Base-by-base conservation (phyloP, 768 basidiomycete genomes). In the Suillus subluteus region DNA sequence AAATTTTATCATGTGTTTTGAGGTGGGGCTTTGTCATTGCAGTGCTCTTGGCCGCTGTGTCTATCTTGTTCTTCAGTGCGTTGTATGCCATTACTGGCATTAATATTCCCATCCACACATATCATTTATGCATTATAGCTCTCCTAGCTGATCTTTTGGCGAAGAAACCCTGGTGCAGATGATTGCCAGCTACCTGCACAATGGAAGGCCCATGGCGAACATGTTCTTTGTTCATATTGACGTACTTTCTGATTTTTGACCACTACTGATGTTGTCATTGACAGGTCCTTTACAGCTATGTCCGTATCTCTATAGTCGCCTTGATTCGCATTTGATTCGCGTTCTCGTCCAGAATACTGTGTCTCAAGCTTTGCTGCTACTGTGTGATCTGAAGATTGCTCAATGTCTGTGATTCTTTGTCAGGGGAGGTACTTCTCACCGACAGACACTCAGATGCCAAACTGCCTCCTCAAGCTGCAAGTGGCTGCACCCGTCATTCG, bases 401-500 rank as follows among this genome's bases (percentile, higher is more conserved):
- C 76, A 73, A 67, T 74, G 73, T 72, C 66, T 4, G 65, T 2
- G 26, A 43, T 8, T 11, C 43, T 18, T 59, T 56, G 11, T 3
- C 4, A 2, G 23, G 9, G n/a, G 38, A 58, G 15, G 4, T 50
- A 3, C n/a, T 5, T 41, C 74, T 72, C 80, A 78, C 41, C 82
- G 82, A 72, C 79, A 83, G 70, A 82, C 8, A 69, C 52, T 0
- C 23, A 76, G 76, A 78, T 63, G 67, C 83, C 30, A 90, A 90
- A 76, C 81, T 90, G 52, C 87, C 88, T 44, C 89, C 89, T 54
- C 86, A 88, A 11, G 83, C 84, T 41, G 86, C 88, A 2, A 83
- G 67, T 84, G 90, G 81, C 69, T 96, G 13, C 94, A 95, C 69
- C 88, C 91, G 4, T 88, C 92, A 6, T 95, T 96, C 73, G 97